Evolutionary conservation across 371 early-diverging fungal genomes (phyloP).

Genomic region (Chytridium lagenaria): DNA sequence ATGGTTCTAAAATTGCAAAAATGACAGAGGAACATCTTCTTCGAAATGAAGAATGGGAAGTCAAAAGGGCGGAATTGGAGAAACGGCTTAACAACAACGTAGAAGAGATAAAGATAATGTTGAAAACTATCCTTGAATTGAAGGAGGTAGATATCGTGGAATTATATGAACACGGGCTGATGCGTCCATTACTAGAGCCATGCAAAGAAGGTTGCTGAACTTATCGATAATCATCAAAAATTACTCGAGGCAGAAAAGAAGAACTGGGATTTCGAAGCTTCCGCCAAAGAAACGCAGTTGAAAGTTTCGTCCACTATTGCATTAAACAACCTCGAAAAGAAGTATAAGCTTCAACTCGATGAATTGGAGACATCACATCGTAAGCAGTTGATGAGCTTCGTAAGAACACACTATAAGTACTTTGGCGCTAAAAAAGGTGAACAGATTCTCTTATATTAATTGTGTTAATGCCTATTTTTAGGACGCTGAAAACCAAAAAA

Average conservation of each 20-base stretch:
- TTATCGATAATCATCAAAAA: constrained; percentile 24
- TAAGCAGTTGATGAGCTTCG: constrained; percentile 50
- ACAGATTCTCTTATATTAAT: not conserved
- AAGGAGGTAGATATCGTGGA: constrained; percentile 10
- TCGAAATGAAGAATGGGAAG: constrained; percentile 17
- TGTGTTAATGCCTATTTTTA: not conserved
- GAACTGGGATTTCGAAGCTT: constrained; percentile 44
- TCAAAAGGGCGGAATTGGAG: not conserved
- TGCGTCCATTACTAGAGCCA: constrained; percentile 25
- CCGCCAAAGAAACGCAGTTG: constrained; percentile 47
- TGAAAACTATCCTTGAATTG: constrained; percentile 18
- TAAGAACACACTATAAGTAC: constrained; percentile 41
- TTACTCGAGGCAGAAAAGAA: constrained; percentile 30
- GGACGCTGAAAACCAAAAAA: constrained; percentile 42
- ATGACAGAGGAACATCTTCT: constrained; percentile 3
- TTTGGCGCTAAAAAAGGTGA: constrained; percentile 47
- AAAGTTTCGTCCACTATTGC: constrained; percentile 44
- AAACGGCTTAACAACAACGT: not conserved
- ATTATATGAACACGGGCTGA: not conserved
- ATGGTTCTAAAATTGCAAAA: not conserved
- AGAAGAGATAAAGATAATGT: constrained; percentile 7
- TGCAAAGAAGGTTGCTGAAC: constrained; percentile 15
- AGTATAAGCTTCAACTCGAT: constrained; percentile 28
- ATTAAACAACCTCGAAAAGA: constrained; percentile 45
- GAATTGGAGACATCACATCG: constrained; percentile 43